Evolutionary conservation across 1,284 basidiomycete species (phyloP).

Genomic region (Entoloma clypeatum): DNA sequence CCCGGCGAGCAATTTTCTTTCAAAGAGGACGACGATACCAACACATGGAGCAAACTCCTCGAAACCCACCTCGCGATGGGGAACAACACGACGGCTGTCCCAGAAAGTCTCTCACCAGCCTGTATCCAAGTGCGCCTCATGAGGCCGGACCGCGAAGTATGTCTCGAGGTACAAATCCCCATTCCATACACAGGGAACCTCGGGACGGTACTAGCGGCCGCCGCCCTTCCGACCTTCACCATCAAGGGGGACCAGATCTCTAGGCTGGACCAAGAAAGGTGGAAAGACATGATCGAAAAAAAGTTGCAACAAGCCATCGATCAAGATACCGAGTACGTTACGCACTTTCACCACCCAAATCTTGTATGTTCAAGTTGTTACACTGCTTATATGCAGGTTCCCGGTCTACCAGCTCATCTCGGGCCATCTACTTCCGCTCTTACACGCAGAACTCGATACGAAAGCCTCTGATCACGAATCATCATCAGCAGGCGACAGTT

Average conservation of each 20-base stretch:
- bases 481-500: not conserved
- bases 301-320: conserved; percentile 39
- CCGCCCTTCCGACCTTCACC: conserved; percentile 24
- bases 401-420: conserved; percentile 59
- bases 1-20: conserved; percentile 52
- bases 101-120: conserved; percentile 26
- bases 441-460: conserved; percentile 42
- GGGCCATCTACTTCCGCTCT: conserved; percentile 51
- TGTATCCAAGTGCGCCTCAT: conserved; percentile 38
- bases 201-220: too few relatives aligned
- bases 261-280: conserved; percentile 49
- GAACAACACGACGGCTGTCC: not conserved
- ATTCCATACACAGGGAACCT: conserved; percentile 13
- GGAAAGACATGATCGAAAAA: conserved; percentile 43
- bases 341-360: conserved; percentile 1
- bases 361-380: conserved; percentile 1
- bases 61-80: conserved; percentile 16
- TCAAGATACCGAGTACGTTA: conserved; percentile 46
- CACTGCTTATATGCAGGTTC: conserved; percentile 42
- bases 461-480: not conserved
- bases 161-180: conserved; percentile 39
- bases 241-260: conserved; percentile 44
- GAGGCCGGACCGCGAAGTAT: conserved; percentile 32
- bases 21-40: conserved; percentile 27
- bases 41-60: conserved; percentile 36